Evolutionary conservation across 2,329 filamentous ascomycete species (phyloP), one percentile per base, ranked within the genome.

Genomic region (Neonectria ditissima): DNA sequence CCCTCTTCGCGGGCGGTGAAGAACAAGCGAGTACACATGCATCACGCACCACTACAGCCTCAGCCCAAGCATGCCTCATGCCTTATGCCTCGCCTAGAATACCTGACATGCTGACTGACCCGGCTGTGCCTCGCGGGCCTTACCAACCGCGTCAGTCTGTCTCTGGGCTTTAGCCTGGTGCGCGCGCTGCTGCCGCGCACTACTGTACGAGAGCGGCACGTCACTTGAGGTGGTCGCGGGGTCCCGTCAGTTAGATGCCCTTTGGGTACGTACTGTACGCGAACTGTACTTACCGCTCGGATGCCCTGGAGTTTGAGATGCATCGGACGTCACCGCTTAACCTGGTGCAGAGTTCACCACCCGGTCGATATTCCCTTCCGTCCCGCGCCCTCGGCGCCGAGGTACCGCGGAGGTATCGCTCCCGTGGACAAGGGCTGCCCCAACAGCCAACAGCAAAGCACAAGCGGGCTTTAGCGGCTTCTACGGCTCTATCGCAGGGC

Each of bases 191-290:
- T 62, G 67, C 58, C 51, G 64, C 64, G 66, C 62, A 62, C 69
- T 69, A 70, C 68, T 69, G 69, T 69, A 63, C 44, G 61, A 66
- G 63, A 67, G 68, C 55, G 68, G 68, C 69, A 70, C 68, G 66
- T 65, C 68, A 67, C 66, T 68, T 62, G 16, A 37, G 14, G 34
- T 37, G 68, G 66, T 39, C 62, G 63, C 51, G 63, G 65, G 67
- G 64, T 69, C 57, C 55, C 57, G 64, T 56, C 62, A 45, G 53
- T 68, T 66, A 58, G 47, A 61, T 59, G 44, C 37, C 41, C 48
- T 52, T 44, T 24, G 53, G 53, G 58, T 55, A 59, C 53, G 48
- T 63, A 55, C 62, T 22, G 43, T 65, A 66, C 56, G 7, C 16
- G n/a, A 37, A 20, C 32, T 56, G 18, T 44, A 18, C 52, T 26